Conservation (phyloP, 306 rosid genomes). For the Inga laurina region DNA sequence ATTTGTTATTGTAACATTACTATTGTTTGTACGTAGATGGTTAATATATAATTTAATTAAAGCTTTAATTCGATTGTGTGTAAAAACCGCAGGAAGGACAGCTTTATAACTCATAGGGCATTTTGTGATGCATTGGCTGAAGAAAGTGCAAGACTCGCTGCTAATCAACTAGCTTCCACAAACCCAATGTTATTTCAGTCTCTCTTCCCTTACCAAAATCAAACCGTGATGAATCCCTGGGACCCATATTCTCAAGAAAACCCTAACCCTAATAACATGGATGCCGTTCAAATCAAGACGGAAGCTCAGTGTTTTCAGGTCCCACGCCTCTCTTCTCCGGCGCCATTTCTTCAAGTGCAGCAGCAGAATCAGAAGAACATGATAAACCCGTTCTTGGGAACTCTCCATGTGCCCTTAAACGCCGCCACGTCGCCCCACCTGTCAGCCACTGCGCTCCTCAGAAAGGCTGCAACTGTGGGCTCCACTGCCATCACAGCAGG, state of each 20-base stretch:
- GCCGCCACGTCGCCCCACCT: slow-evolving; percentile 63
- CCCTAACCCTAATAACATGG: slow-evolving; percentile 67
- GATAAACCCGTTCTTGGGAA: slow-evolving; percentile 46
- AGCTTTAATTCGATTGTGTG: background rate
- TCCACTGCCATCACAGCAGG: slow-evolving; percentile 38
- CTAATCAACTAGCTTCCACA: slow-evolving; percentile 46
- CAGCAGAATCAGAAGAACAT: slow-evolving; percentile 23
- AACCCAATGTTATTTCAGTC: slow-evolving; percentile 41
- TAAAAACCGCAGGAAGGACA: slow-evolving; percentile 78
- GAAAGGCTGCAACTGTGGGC: slow-evolving; percentile 80
- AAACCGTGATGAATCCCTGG: slow-evolving; percentile 47
- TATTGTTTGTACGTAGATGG: background rate
- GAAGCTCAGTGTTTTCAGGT: slow-evolving; percentile 42
- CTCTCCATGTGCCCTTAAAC: slow-evolving; percentile 45
- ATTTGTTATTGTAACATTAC: background rate
- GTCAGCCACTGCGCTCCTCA: slow-evolving; percentile 92
- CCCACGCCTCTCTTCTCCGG: slow-evolving; percentile 28
- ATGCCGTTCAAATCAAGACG: slow-evolving; percentile 44
- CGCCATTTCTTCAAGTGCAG: slow-evolving; percentile 31
- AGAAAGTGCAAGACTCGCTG: slow-evolving; percentile 80
- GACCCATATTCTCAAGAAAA: slow-evolving; percentile 57
- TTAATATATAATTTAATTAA: background rate
- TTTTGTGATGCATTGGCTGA: slow-evolving; percentile 96
- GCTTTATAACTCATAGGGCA: slow-evolving; percentile 95
- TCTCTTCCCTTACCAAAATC: slow-evolving; percentile 60